Percentiles rank a stretch among this genome's conserved stretches.
Evolutionary conservation across 306 rosid species (phyloP).

Genomic region (Casuarina cunninghamiana): DNA sequence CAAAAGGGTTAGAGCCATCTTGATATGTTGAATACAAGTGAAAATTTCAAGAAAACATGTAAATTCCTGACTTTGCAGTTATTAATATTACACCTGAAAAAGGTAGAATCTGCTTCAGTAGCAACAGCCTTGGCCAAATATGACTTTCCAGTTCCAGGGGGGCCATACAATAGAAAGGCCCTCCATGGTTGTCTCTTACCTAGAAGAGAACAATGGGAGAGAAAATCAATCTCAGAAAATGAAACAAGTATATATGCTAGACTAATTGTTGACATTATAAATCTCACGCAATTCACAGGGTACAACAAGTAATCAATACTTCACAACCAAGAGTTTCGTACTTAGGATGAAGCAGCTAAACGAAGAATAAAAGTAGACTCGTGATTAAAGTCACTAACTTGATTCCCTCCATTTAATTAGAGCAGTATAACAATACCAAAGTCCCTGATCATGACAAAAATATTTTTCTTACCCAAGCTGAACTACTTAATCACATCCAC

Average conservation of each 20-base stretch:
- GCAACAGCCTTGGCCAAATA: conserved; percentile 99
- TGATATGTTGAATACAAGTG: background rate
- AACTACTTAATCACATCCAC: background rate
- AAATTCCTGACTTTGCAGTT: background rate
- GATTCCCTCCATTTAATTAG: background rate
- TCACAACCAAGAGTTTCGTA: too few species aligned
- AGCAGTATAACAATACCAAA: background rate
- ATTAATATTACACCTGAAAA: conserved; percentile 68
- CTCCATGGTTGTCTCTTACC: conserved; percentile 99
- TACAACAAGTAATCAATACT: too few species aligned
- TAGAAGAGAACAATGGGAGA: conserved; percentile 25
- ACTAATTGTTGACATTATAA: background rate
- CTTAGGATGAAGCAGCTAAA: background rate
- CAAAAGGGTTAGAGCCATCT: background rate
- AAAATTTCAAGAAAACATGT: background rate
- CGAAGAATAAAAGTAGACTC: background rate
- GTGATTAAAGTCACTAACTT: background rate
- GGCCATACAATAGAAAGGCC: conserved; percentile 91
- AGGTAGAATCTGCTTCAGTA: conserved; percentile 97
- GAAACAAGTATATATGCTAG: background rate
- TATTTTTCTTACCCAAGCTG: background rate
- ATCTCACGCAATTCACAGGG: too few species aligned
- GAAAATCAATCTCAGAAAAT: conserved; percentile 4
- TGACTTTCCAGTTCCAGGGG: conserved; percentile 99
- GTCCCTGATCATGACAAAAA: background rate